Conservation (phyloP, 1,139 yeast species). For the Pichiaceae sp. region DNA sequence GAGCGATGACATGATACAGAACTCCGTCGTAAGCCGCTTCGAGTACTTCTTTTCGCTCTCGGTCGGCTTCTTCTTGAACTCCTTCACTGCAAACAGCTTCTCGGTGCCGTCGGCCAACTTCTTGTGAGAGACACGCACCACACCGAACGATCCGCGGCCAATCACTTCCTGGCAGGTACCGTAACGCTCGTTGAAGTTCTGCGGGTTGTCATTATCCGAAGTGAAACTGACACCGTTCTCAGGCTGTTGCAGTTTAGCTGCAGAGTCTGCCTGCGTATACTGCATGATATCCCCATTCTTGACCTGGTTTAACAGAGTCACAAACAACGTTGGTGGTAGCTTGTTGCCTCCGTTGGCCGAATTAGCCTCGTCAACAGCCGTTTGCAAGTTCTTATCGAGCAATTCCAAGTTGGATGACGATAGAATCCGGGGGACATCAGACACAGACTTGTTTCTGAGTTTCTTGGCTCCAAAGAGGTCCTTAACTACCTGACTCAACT, state of each 20-base stretch:
- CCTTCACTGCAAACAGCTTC: slow-evolving; percentile 69
- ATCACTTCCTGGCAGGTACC: slow-evolving; percentile 75
- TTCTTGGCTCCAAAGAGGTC: slow-evolving; percentile 78
- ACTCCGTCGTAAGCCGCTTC: slow-evolving; percentile 73
- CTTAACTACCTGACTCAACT: slow-evolving; percentile 76
- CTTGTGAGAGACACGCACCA: slow-evolving; percentile 66
- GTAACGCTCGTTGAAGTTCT: slow-evolving; percentile 53
- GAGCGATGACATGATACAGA: slow-evolving; percentile 75
- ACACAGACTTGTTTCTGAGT: slow-evolving; percentile 70
- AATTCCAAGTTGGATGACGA: slow-evolving; percentile 23
- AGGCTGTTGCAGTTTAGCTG: slow-evolving; percentile 12
- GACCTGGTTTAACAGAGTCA: slow-evolving; percentile 70
- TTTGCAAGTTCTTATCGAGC: slow-evolving; percentile 20
- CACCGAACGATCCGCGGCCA: slow-evolving; percentile 84
- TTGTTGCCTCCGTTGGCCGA: slow-evolving; percentile 5
- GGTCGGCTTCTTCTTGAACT: slow-evolving; percentile 48
- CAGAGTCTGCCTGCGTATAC: slow-evolving; percentile 25
- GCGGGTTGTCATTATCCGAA: slow-evolving; percentile 1
- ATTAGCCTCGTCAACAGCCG: slow-evolving; percentile 14
- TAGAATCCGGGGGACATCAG: slow-evolving; percentile 70
- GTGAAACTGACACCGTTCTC: slow-evolving; percentile 13
- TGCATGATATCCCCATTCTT: slow-evolving; percentile 33
- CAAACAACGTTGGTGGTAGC: slow-evolving; percentile 71
- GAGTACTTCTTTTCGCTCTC: slow-evolving; percentile 57
- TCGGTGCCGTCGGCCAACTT: slow-evolving; percentile 14